A percentile compares a stretch with the other conserved stretches of the same genome.
These are phyloP conservation scores for Begonia masoniana DNA, from an alignment of 306 rosid genomes.

Conservation along the genomic window DNA sequence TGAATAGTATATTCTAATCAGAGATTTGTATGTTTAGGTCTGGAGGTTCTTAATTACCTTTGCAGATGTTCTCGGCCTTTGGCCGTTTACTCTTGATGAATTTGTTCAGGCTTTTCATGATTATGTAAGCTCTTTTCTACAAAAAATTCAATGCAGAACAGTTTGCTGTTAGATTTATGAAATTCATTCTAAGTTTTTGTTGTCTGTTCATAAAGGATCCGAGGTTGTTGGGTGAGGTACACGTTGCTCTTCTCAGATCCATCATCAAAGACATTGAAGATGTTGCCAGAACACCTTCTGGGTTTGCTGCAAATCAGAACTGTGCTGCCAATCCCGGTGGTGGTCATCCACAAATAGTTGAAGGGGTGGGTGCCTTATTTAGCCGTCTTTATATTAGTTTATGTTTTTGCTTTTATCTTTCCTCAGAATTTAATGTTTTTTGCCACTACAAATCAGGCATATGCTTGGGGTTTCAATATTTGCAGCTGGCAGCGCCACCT, in stretches of 20 bases:
- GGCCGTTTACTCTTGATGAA: conserved; percentile 84
- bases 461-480: conserved; percentile 72
- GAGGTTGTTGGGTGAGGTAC: conserved; percentile 63
- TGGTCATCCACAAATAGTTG: conserved; percentile 60
- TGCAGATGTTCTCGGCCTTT: conserved; percentile 60
- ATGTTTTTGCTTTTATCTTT: conserved; percentile 6
- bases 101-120: conserved; percentile 83
- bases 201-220: conserved; percentile 41
- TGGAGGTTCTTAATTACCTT: conserved; percentile 77
- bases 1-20: neutral
- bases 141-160: neutral
- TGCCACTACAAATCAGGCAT: conserved; percentile 36
- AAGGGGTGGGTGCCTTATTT: conserved; percentile 40
- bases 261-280: conserved; percentile 67
- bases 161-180: no score
- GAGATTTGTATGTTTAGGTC: conserved; percentile 29
- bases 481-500: conserved; percentile 55
- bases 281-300: conserved; percentile 48
- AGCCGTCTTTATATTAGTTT: conserved; percentile 1
- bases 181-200: conserved; percentile 3
- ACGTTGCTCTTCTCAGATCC: conserved; percentile 51
- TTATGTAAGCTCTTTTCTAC: conserved; percentile 31
- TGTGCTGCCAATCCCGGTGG: conserved; percentile 44
- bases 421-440: conserved; percentile 1
- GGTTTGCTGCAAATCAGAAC: conserved; percentile 41